These are phyloP conservation scores for Pseudopediastrum boryanum DNA, from an alignment of 139 green algal species.

Conservation along the genomic window DNA sequence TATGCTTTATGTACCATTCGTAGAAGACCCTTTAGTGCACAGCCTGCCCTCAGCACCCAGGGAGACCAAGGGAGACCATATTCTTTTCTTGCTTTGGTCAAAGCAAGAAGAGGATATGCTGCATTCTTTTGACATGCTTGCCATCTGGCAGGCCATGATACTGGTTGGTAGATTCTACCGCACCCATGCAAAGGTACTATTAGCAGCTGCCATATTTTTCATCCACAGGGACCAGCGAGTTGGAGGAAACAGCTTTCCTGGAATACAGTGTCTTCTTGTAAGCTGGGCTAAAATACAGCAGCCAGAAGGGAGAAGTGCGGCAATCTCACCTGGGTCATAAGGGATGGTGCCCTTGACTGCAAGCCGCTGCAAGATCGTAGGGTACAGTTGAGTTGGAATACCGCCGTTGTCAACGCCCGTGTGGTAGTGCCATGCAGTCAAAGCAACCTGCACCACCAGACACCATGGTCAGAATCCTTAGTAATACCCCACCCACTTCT, in stretches of 20 bases:
- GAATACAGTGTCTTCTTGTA: neutral
- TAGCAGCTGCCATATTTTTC: neutral
- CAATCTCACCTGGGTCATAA: slow-evolving; percentile 10
- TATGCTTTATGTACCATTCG: no score
- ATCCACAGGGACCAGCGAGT: neutral
- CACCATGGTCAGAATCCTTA: neutral
- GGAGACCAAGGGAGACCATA: no score
- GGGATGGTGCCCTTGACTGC: neutral
- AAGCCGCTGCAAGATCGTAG: neutral
- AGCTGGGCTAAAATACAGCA: neutral
- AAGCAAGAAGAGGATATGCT: no score
- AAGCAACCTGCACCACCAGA: slow-evolving; percentile 15
- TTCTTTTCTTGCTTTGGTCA: no score
- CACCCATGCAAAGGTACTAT: no score
- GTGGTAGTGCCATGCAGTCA: slow-evolving; percentile 30
- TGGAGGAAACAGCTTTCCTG: neutral
- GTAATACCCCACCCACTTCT: neutral
- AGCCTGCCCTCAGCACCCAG: no score
- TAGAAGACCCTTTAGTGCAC: no score
- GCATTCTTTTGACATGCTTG: no score
- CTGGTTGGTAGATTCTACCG: no score
- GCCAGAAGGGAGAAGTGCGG: neutral
- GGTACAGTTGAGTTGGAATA: neutral
- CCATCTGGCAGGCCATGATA: no score
- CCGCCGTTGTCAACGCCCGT: slow-evolving; percentile 1